Base-by-base conservation (phyloP, 106 monocot species). In the Dioscorea zingiberensis region DNA sequence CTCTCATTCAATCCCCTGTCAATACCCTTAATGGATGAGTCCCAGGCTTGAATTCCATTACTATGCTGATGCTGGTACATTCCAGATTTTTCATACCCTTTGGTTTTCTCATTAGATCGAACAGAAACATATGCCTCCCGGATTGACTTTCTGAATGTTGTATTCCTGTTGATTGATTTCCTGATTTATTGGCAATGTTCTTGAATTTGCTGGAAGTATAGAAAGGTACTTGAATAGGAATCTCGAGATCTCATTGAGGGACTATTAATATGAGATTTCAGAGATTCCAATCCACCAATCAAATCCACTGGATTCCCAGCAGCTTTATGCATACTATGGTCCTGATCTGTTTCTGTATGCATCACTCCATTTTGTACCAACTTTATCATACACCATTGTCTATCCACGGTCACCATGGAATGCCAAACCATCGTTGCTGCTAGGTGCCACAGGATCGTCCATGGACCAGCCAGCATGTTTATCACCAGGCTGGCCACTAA, bases 391-490 rank as follows among this genome's bases (percentile, higher is more conserved):
- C n/a, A 67, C 17, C 55, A 73, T 27, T 54, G 69, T 26, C 25
- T 8, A 28, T 25, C n/a, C 77, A 65, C 60, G 75, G 51, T 44
- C 61, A 51, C 18, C 27, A 61, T 59, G 46, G 21, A 65, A 51
- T 27, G 67, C 68, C 29, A 45, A 69, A 18, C 28, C 24, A 24
- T 60, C 17, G 25, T 59, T 55, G n/a, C 21, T 27, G 32, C 21
- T 70, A 51, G 71, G 44, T 78, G 74, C 61, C 26, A 26, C 44
- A 38, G 54, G 59, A 10, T 74, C 23, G 46, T 83, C 68, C 4
- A 57, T 47, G 47, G 71, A 81, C 83, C 78, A 79, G 15, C 45
- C 76, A 77, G 71, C 74, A 63, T 54, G 46, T 69, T 58, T 85
- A 47, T 65, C 68, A 54, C 69, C 44, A 2, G 60, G 19, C 57